Evolutionary conservation across 345 rosid genomes (phyloP).

Genomic region (Laguncularia racemosa): DNA sequence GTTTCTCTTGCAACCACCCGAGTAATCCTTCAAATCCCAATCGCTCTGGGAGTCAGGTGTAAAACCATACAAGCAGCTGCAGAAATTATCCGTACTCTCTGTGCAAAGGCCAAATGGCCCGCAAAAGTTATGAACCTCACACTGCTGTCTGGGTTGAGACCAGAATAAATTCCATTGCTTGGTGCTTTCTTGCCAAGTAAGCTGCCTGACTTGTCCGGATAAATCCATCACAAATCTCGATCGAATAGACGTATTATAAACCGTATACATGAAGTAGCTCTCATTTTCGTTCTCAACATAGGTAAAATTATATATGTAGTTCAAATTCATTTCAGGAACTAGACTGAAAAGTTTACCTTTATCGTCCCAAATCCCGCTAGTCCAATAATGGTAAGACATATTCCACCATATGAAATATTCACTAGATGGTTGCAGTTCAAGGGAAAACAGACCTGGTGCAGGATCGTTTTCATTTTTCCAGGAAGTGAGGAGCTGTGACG

Average conservation of each 20-base stretch:
- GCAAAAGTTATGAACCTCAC: slow-evolving; percentile 64
- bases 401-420: slow-evolving; percentile 54
- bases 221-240: slow-evolving; percentile 46
- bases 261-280: slow-evolving; percentile 53
- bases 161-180: slow-evolving; percentile 58
- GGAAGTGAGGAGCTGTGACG: slow-evolving; percentile 35
- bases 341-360: slow-evolving; percentile 23
- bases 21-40: slow-evolving; percentile 48
- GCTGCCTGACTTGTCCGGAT: slow-evolving; percentile 55
- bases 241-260: slow-evolving; percentile 14
- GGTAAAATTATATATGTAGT: slow-evolving; percentile 44
- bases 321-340: slow-evolving; percentile 66
- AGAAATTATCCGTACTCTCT: slow-evolving; percentile 11
- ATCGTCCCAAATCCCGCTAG: slow-evolving; percentile 59
- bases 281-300: slow-evolving; percentile 31
- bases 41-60: slow-evolving; percentile 16
- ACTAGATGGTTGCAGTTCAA: slow-evolving; percentile 46
- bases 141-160: slow-evolving; percentile 61
- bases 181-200: slow-evolving; percentile 24
- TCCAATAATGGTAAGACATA: slow-evolving; percentile 38
- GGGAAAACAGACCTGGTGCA: slow-evolving; percentile 66
- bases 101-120: slow-evolving; percentile 62
- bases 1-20: slow-evolving; percentile 52
- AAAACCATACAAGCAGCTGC: slow-evolving; percentile 44
- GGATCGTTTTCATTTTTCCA: slow-evolving; percentile 65